Percentiles rank a stretch among this genome's conserved stretches.
These are phyloP conservation scores for Botrytis porri DNA, from an alignment of 2,329 filamentous ascomycete species.

Conservation along the genomic window DNA sequence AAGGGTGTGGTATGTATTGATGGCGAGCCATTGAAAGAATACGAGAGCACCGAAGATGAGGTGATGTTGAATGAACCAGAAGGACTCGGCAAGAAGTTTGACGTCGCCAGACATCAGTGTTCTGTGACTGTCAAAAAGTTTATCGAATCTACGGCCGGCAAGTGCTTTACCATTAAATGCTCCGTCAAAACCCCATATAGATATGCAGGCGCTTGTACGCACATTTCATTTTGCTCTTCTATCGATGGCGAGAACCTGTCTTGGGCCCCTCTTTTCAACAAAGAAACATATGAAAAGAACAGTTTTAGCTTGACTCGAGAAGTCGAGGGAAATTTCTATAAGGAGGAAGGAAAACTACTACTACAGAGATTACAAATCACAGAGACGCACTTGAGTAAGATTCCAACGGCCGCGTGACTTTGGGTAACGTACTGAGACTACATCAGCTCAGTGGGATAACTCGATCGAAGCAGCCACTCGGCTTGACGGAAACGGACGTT, in stretches of 20 bases:
- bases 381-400: background rate
- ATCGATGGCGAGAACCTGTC: background rate
- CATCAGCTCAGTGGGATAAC: background rate
- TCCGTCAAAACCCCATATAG: background rate
- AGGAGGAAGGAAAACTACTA: background rate
- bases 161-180: background rate
- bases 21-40: background rate
- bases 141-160: background rate
- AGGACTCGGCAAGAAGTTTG: background rate
- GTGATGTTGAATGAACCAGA: background rate
- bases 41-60: background rate
- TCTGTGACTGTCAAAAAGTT: background rate
- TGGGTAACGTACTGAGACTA: background rate
- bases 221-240: background rate
- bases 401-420: background rate
- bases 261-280: background rate
- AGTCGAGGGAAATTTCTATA: background rate
- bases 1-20: background rate
- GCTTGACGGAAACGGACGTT: background rate
- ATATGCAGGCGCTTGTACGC: background rate
- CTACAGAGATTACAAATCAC: background rate
- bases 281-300: background rate
- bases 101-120: background rate
- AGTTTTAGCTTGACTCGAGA: background rate
- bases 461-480: background rate